Conservation (phyloP, 352 stramenopile genomes). For the Globisporangium paddicum region DNA sequence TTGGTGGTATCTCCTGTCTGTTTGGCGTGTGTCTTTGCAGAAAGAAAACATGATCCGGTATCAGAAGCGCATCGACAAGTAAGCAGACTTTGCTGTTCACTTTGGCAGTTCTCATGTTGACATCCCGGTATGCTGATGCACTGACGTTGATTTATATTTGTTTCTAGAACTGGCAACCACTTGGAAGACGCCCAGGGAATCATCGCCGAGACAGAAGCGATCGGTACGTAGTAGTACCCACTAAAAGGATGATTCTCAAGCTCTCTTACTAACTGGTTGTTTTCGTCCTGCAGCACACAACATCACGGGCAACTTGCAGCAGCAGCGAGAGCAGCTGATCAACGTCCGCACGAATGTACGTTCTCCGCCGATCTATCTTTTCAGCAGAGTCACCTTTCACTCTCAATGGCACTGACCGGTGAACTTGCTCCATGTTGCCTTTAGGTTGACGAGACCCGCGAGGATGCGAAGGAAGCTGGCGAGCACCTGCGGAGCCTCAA, state of each 20-base stretch:
- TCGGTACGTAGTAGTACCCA: constrained; percentile 23
- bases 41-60: constrained; percentile 74
- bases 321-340: constrained; percentile 69
- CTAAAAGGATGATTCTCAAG: neutral
- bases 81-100: too few relatives aligned
- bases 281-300: constrained; percentile 38
- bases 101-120: too few relatives aligned
- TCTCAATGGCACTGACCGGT: too few relatives aligned
- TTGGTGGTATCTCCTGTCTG: neutral
- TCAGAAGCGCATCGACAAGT: constrained; percentile 65
- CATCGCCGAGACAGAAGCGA: constrained; percentile 65
- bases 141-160: neutral
- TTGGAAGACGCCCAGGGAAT: constrained; percentile 61
- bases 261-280: neutral
- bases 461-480: constrained; percentile 64
- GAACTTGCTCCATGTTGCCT: too few relatives aligned
- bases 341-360: constrained; percentile 75
- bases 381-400: constrained; percentile 1
- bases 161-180: constrained; percentile 56
- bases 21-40: constrained; percentile 16
- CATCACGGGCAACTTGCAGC: constrained; percentile 56
- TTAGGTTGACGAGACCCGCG: constrained; percentile 60
- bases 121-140: neutral
- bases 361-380: too few relatives aligned
- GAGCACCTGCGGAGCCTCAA: constrained; percentile 74